Percentiles rank a stretch among this genome's conserved stretches.
These are phyloP conservation scores for Fusarium neocosmosporiellum DNA, from an alignment of 2,329 filamentous ascomycete genomes.

Conservation along the genomic window DNA sequence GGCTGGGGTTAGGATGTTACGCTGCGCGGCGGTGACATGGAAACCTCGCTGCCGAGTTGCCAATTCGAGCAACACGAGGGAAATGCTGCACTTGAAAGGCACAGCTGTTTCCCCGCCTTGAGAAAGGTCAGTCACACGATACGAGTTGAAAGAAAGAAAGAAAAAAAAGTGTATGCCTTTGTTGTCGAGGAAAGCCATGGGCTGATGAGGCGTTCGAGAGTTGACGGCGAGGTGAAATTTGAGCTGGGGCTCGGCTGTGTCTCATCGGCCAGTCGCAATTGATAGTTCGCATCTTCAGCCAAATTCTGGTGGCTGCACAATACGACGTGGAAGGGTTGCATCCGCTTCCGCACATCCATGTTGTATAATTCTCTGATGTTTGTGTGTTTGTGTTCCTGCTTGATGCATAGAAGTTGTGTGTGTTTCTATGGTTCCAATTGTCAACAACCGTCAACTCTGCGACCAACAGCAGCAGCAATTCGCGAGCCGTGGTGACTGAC, in stretches of 20 bases:
- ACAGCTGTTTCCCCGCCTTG: background rate
- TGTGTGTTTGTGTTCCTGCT: slow-evolving; percentile 9
- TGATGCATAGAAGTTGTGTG: background rate
- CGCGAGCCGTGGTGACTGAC: background rate
- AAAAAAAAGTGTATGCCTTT: background rate
- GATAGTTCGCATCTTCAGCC: slow-evolving; percentile 11
- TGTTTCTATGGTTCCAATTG: background rate
- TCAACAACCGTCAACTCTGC: background rate
- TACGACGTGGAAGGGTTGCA: slow-evolving; percentile 31
- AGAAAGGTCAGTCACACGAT: background rate
- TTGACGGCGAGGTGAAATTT: slow-evolving; percentile 11
- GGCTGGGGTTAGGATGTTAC: slow-evolving; percentile 35
- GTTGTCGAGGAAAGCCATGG: background rate
- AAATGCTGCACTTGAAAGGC: slow-evolving; percentile 5
- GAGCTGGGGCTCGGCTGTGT: slow-evolving; percentile 24
- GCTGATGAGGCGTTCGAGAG: background rate
- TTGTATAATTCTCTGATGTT: slow-evolving; percentile 7
- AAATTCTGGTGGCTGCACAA: slow-evolving; percentile 23
- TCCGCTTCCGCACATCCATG: slow-evolving; percentile 18
- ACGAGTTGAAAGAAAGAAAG: background rate
- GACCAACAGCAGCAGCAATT: background rate
- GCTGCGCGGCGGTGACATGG: slow-evolving; percentile 26
- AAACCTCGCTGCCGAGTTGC: slow-evolving; percentile 11
- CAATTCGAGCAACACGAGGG: slow-evolving; percentile 1
- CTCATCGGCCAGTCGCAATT: slow-evolving; percentile 24